A percentile compares a stretch with the other conserved stretches of the same genome.
phyloP scores from a whole-genome alignment of 805 yeast genomes.

The Wickerhamomyces xylosicus region DNA sequence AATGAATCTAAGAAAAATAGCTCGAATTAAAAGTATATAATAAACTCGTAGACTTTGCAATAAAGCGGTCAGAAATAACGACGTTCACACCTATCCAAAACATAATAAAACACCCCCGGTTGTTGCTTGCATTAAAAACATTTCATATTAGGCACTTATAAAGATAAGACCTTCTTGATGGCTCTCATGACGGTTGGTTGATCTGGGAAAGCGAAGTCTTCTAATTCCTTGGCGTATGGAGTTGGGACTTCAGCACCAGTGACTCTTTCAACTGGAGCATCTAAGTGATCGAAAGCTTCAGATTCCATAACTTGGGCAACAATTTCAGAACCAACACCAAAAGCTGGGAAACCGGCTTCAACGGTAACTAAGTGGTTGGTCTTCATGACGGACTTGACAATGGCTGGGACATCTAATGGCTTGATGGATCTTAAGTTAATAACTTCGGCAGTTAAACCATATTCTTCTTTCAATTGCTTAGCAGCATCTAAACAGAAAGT shows the following conservation, averaged over 20 bases:
- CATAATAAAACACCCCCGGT: too few species aligned
- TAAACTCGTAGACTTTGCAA: too few species aligned
- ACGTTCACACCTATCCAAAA: too few species aligned
- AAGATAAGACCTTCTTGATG: constrained; percentile 65
- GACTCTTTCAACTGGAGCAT: constrained; percentile 96
- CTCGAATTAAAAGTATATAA: too few species aligned
- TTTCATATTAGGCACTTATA: constrained; percentile 36
- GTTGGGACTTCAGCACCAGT: constrained; percentile 99
- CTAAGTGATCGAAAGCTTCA: constrained; percentile 95
- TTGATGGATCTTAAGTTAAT: constrained; percentile 93
- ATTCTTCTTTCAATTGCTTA: constrained; percentile 67
- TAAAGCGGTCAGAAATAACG: too few species aligned
- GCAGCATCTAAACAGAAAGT: constrained; percentile 85
- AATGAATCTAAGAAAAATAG: too few species aligned
- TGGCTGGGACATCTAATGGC: constrained; percentile 87
- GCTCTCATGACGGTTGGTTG: constrained; percentile 83
- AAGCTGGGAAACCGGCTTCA: constrained; percentile 96
- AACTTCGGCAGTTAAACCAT: constrained; percentile 88
- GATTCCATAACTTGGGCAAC: constrained; percentile 97
- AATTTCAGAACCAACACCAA: constrained; percentile 98
- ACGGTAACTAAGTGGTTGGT: constrained; percentile 94
- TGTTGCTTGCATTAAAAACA: too few species aligned
- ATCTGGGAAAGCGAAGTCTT: constrained; percentile 98
- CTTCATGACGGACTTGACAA: constrained; percentile 84
- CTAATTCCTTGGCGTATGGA: constrained; percentile 93